Evolutionary conservation across 2,329 filamentous ascomycete genomes (phyloP), one percentile per base, ranked within the genome.

Genomic region (Diplodia seriata): DNA sequence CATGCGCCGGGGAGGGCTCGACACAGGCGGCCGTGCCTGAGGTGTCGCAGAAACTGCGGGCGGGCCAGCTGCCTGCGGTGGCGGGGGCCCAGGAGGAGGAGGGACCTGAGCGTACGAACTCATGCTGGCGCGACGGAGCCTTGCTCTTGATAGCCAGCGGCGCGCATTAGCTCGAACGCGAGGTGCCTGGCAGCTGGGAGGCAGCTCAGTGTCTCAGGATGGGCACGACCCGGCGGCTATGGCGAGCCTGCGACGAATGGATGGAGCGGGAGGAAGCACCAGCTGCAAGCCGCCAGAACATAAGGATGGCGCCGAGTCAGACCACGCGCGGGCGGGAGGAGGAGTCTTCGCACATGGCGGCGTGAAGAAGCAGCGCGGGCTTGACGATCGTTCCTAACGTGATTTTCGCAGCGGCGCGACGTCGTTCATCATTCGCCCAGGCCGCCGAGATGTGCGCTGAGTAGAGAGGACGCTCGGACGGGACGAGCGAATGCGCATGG

Each of bases 1-100:
- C 62, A 77, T 73, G 72, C 76, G 76, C 71, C 77, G 67, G 67
- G 73, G 70, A 66, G 72, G 72, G 68, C 75, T 73, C 54, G 62
- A 66, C 63, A 56, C 53, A 4, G 20, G 55, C 49, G 64, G 50
- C 51, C 26, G 56, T 63, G 56, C 33, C n/a, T 38, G 56, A 57
- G 57, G 50, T 38, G 65, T 38, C 51, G 66, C 56, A 53, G 57
- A 51, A 56, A 33, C 64, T 55, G 68, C 38, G 23, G 68, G 40
- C 43, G 47, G 49, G 65, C 63, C 63, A 50, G 63, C 40, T 47
- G 36, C 63, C 36, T 38, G 63, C 54, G 63, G 57, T 62, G 57
- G 57, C 57, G 57, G 57, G 26, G 40, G 40, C 23, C 57, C 57
- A 50, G 57, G 64, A 69, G 65, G 68, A 63, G 65, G 68, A 54